Evolutionary conservation across 108 stramenopile genomes (phyloP).

Genomic region (Cylindrotheca closterium): DNA sequence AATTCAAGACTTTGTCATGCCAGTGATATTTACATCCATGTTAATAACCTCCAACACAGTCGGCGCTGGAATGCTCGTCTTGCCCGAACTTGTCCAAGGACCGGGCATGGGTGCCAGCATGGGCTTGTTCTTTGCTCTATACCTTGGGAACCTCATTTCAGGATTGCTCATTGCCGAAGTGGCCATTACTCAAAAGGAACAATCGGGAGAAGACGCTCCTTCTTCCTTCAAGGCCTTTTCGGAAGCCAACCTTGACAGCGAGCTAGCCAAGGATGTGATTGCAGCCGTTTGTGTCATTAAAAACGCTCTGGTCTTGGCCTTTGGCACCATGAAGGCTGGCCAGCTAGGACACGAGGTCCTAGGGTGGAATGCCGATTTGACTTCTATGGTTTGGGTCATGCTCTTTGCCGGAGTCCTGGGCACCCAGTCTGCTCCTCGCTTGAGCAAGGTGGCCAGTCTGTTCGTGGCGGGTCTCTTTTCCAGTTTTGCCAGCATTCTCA

Average conservation of each 20-base stretch:
- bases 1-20: constrained; percentile 3
- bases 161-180: constrained; percentile 68
- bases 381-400: constrained; percentile 21
- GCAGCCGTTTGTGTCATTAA: constrained; percentile 3
- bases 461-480: constrained; percentile 57
- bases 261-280: constrained; percentile 30
- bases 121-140: constrained; percentile 48
- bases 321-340: constrained; percentile 49
- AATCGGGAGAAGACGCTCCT: constrained; percentile 36
- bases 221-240: constrained; percentile 72
- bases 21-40: constrained; percentile 47
- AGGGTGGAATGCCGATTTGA: not conserved
- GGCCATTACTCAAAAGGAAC: constrained; percentile 64
- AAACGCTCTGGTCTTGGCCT: constrained; percentile 57
- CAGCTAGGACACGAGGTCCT: constrained; percentile 10
- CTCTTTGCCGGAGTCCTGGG: constrained; percentile 37
- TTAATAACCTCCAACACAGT: constrained; percentile 73
- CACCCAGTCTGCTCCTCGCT: constrained; percentile 36
- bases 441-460: constrained; percentile 49
- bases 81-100: constrained; percentile 52
- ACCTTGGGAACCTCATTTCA: constrained; percentile 55
- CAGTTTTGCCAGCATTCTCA: constrained; percentile 46
- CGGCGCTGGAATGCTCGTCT: constrained; percentile 58
- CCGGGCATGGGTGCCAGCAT: constrained; percentile 51
- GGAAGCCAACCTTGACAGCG: constrained; percentile 36